A percentile compares a stretch with the other conserved stretches of the same genome.
Evolutionary conservation across 2,329 filamentous ascomycete genomes (phyloP).

Genomic region (Pseudocercospora vitis): DNA sequence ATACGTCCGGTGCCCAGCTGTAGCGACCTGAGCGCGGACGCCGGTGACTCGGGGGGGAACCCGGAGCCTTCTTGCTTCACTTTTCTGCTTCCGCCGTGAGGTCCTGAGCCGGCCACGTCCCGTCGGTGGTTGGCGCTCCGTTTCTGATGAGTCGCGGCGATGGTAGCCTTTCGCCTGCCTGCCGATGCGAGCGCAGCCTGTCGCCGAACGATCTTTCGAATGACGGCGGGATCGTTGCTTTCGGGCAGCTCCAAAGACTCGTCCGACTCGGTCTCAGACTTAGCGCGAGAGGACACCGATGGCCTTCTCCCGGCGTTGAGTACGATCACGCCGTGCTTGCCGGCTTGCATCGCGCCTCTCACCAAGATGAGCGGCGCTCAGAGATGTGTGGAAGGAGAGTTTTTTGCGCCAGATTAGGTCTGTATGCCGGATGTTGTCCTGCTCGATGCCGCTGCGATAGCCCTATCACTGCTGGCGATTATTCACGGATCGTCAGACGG

Average conservation of each 20-base stretch:
- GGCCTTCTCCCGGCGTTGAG: constrained; percentile 12
- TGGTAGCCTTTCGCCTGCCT: constrained; percentile 20
- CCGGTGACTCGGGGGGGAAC: not conserved
- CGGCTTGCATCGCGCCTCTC: constrained; percentile 8
- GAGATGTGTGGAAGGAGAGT: not conserved
- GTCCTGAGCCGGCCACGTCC: not conserved
- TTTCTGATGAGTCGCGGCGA: constrained; percentile 20
- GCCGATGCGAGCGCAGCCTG: constrained; percentile 24
- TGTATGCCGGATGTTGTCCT: not conserved
- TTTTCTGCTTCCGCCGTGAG: not conserved
- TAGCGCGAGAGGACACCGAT: constrained; percentile 11
- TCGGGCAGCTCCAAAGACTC: constrained; percentile 14
- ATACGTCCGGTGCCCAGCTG: constrained; percentile 13
- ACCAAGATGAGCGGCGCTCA: not conserved
- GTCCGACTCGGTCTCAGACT: constrained; percentile 9
- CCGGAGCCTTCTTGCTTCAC: not conserved
- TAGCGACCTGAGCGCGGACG: not conserved
- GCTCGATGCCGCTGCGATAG: constrained; percentile 2
- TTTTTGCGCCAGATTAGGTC: not conserved
- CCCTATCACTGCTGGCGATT: constrained; percentile 4
- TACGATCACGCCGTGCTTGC: constrained; percentile 20
- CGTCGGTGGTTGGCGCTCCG: constrained; percentile 2
- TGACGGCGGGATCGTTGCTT: constrained; percentile 23
- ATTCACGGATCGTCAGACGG: not conserved
- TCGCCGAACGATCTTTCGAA: constrained; percentile 22